A percentile compares a stretch with the other conserved stretches of the same genome.
Conservation (phyloP, 331 rosid genomes). For the Pyrus hybrid region DNA sequence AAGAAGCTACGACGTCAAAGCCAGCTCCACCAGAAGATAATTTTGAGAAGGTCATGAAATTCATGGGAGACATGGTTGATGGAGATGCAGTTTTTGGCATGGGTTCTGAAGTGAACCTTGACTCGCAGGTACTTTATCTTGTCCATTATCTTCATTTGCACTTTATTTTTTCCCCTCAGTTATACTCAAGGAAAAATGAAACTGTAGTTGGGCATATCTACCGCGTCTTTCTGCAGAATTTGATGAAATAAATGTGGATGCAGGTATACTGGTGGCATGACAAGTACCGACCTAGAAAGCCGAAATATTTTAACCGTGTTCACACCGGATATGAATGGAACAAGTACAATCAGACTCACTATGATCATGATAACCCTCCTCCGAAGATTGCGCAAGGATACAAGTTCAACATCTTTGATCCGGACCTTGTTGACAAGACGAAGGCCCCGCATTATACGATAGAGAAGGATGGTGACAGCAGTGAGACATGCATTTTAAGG, state of each 20-base stretch:
- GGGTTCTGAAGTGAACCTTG: slow-evolving; percentile 84
- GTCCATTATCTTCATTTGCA: not conserved
- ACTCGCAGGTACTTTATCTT: slow-evolving; percentile 59
- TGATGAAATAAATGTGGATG: slow-evolving; percentile 13
- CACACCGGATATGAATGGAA: slow-evolving; percentile 96
- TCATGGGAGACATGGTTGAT: slow-evolving; percentile 94
- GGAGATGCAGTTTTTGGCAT: slow-evolving; percentile 96
- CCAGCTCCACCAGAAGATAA: slow-evolving; percentile 79
- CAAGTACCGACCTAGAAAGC: slow-evolving; percentile 90
- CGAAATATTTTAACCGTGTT: slow-evolving; percentile 90
- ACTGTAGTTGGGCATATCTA: not conserved
- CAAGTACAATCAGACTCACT: slow-evolving; percentile 94
- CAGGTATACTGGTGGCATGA: slow-evolving; percentile 99
- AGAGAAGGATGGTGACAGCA: slow-evolving; percentile 81
- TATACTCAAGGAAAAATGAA: not conserved
- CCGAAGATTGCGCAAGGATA: slow-evolving; percentile 93
- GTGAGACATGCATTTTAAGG: slow-evolving; percentile 83
- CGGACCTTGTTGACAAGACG: slow-evolving; percentile 90
- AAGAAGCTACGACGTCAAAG: slow-evolving; percentile 79
- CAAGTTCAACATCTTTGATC: slow-evolving; percentile 85
- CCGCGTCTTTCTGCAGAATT: not conserved
- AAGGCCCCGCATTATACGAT: slow-evolving; percentile 74
- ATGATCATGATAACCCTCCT: slow-evolving; percentile 95
- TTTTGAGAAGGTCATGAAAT: slow-evolving; percentile 83
- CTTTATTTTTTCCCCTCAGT: not conserved